Percentiles rank a stretch among this genome's conserved stretches.
Evolutionary conservation across 2,329 filamentous ascomycete species (phyloP).

Genomic region (Pseudogymnoascus sp.): DNA sequence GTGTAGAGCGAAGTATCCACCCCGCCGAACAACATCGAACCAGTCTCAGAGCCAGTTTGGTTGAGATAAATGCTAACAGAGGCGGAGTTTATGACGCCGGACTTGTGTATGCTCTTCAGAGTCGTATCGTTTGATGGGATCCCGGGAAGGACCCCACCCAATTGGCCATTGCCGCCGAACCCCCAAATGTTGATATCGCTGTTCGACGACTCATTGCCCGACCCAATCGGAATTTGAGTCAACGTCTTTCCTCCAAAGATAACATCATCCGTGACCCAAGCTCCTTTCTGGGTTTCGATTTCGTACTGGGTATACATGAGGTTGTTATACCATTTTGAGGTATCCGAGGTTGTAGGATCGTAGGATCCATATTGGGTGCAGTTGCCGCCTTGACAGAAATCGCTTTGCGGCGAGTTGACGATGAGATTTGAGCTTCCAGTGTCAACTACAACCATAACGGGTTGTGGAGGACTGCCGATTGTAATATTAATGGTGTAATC

Average conservation of each 20-base stretch:
- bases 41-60: slow-evolving; percentile 55
- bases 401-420: not conserved
- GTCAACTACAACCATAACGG: slow-evolving; percentile 6
- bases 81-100: slow-evolving; percentile 54
- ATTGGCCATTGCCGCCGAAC: slow-evolving; percentile 64
- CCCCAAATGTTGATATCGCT: slow-evolving; percentile 86
- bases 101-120: slow-evolving; percentile 53
- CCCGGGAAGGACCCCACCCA: slow-evolving; percentile 40
- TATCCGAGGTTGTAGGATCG: not conserved
- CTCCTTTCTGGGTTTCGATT: slow-evolving; percentile 38
- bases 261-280: slow-evolving; percentile 72
- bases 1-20: slow-evolving; percentile 58
- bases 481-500: slow-evolving; percentile 11
- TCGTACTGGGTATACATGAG: not conserved
- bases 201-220: slow-evolving; percentile 57
- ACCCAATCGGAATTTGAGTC: slow-evolving; percentile 57
- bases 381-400: not conserved
- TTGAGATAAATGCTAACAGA: slow-evolving; percentile 71
- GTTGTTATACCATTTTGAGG: not conserved
- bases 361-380: not conserved
- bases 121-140: slow-evolving; percentile 56
- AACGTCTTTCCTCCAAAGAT: slow-evolving; percentile 47
- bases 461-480: slow-evolving; percentile 10
- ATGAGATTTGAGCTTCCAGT: slow-evolving; percentile 11
- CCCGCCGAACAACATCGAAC: slow-evolving; percentile 66